phyloP scores from a whole-genome alignment of 345 rosid genomes.

The Clarkia xantiana region DNA sequence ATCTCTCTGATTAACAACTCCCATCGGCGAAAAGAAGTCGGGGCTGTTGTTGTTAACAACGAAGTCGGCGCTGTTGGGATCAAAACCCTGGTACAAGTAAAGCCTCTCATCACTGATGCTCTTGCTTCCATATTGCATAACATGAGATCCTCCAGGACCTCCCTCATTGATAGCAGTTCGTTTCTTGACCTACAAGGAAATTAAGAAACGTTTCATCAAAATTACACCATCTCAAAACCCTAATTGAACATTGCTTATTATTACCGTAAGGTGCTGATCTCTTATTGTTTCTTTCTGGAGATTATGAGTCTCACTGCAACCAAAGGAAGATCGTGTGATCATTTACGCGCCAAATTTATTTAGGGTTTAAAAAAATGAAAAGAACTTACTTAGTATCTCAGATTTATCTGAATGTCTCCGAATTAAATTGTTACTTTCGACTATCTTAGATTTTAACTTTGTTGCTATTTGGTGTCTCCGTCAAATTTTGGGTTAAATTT shows the following conservation, averaged over 20 bases:
- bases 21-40: conserved; percentile 13
- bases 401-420: too few species aligned
- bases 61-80: conserved; percentile 42
- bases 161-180: conserved; percentile 3
- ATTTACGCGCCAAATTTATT: too few species aligned
- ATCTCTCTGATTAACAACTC: conserved; percentile 69
- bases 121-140: conserved; percentile 73
- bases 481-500: too few species aligned
- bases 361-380: too few species aligned
- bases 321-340: background rate
- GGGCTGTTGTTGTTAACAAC: conserved; percentile 29
- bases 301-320: conserved; percentile 69
- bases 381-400: too few species aligned
- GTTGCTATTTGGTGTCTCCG: too few species aligned
- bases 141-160: conserved; percentile 76
- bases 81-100: conserved; percentile 66
- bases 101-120: conserved; percentile 51
- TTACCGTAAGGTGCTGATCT: conserved; percentile 52
- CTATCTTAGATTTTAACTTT: too few species aligned
- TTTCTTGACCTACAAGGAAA: conserved; percentile 33
- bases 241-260: background rate
- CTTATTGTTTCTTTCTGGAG: conserved; percentile 62
- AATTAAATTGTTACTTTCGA: too few species aligned
- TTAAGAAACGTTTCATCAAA: too few species aligned
- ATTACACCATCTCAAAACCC: too few species aligned